Evolutionary conservation across 192 early-diverging fungal genomes (phyloP).

Genomic region (Linnemannia elongata): DNA sequence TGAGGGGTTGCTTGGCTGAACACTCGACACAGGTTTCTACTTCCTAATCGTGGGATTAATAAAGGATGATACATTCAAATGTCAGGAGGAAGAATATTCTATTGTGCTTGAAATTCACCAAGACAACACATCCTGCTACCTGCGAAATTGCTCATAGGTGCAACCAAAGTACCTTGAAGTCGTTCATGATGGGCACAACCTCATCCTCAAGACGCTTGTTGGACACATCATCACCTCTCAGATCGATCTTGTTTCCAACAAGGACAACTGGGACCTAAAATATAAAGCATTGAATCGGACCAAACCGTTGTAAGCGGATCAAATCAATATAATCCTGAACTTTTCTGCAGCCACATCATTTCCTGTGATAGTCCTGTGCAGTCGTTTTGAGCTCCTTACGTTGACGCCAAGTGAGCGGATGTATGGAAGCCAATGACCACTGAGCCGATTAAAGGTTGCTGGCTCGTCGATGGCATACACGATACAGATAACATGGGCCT

Average conservation of each 20-base stretch:
- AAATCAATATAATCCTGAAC: neutral
- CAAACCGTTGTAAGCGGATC: neutral
- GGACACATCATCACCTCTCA: constrained; percentile 85
- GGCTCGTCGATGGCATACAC: constrained; percentile 93
- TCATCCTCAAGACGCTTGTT: constrained; percentile 93
- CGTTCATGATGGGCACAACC: constrained; percentile 98
- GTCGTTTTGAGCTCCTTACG: constrained; percentile 60
- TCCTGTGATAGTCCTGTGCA: neutral
- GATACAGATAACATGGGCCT: constrained; percentile 98
- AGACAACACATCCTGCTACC: neutral
- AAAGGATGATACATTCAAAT: neutral
- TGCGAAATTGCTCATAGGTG: neutral
- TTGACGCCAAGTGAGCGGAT: constrained; percentile 94
- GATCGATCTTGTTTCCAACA: constrained; percentile 93
- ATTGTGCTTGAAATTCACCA: neutral
- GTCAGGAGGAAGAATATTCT: neutral
- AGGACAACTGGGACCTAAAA: constrained; percentile 92
- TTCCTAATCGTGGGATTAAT: constrained; percentile 68
- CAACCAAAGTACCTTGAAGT: constrained; percentile 84
- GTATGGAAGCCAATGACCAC: constrained; percentile 94
- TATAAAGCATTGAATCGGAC: too few species aligned
- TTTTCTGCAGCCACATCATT: neutral
- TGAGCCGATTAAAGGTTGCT: constrained; percentile 87
- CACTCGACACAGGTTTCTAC: constrained; percentile 99
- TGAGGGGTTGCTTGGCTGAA: constrained; percentile 94